Conservation (phyloP, 1,284 basidiomycete species). For the Heterobasidion irregulare region DNA sequence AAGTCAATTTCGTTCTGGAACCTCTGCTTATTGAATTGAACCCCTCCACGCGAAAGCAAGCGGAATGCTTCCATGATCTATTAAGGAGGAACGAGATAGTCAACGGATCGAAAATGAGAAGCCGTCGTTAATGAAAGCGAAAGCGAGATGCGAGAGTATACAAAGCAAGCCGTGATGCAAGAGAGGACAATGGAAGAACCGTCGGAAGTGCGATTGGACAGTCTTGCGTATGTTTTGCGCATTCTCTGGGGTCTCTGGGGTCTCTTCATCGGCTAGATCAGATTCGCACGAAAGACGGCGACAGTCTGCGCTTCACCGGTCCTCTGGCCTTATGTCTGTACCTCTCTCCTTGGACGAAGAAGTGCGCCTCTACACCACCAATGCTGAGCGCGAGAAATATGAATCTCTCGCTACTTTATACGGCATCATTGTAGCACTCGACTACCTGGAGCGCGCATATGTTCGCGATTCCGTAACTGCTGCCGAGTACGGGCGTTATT, state of each 20-base stretch:
- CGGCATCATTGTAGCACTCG: slow-evolving; percentile 80
- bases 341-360: slow-evolving; percentile 79
- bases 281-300: no score
- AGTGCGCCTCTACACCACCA: slow-evolving; percentile 81
- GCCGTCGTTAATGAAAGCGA: no score
- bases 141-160: no score
- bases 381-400: slow-evolving; percentile 84
- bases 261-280: no score
- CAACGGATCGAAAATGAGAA: no score
- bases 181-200: no score
- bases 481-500: slow-evolving; percentile 61
- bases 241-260: no score
- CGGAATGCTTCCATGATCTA: slow-evolving; percentile 20
- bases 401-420: slow-evolving; percentile 89
- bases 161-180: no score
- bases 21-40: slow-evolving; percentile 70
- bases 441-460: slow-evolving; percentile 90
- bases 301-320: no score
- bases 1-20: slow-evolving; percentile 69
- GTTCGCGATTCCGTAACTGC: slow-evolving; percentile 88
- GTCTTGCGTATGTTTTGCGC: no score
- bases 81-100: not conserved
- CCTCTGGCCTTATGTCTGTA: slow-evolving; percentile 15
- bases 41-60: slow-evolving; percentile 42
- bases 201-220: no score